These are phyloP conservation scores for Pleurotus sapidus DNA, from an alignment of 768 basidiomycete species.

Conservation along the genomic window DNA sequence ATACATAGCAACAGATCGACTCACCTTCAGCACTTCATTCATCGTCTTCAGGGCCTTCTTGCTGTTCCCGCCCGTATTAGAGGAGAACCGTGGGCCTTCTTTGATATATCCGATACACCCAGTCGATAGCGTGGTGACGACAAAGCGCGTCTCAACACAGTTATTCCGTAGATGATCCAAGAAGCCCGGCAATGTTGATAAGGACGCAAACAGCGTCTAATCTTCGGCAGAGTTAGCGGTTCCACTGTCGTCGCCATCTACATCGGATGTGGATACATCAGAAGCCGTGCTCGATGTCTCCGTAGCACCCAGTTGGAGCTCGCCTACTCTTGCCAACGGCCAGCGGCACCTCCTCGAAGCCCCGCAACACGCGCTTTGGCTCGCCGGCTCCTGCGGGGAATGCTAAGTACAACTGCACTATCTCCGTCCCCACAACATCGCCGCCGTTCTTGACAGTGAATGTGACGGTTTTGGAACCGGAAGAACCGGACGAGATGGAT, in stretches of 20 bases:
- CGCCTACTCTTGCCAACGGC: background rate
- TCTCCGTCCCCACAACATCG: slow-evolving; percentile 1
- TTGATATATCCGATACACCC: background rate
- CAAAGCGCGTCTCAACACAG: background rate
- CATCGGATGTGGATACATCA: slow-evolving; percentile 6
- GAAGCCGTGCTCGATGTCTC: slow-evolving; percentile 7
- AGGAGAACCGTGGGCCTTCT: background rate
- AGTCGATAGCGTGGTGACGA: background rate
- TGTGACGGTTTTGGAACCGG: background rate
- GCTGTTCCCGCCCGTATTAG: slow-evolving; percentile 46
- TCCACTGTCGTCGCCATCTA: slow-evolving; percentile 1
- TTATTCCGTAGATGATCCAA: slow-evolving; percentile 4
- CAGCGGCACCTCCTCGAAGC: background rate
- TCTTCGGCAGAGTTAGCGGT: background rate
- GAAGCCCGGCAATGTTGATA: background rate
- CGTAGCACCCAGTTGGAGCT: too few species aligned
- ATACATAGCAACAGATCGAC: slow-evolving; percentile 9
- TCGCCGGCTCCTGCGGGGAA: background rate
- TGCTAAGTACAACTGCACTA: background rate
- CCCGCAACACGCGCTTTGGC: background rate
- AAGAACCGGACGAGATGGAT: background rate
- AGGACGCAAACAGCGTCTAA: background rate
- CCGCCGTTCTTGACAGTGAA: background rate
- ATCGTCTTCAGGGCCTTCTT: slow-evolving; percentile 78
- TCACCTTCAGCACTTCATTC: slow-evolving; percentile 70